Percentiles rank a stretch among this genome's conserved stretches.
Evolutionary conservation across 257 asterid genomes (phyloP).

Genomic region (Fraxinus excelsior): DNA sequence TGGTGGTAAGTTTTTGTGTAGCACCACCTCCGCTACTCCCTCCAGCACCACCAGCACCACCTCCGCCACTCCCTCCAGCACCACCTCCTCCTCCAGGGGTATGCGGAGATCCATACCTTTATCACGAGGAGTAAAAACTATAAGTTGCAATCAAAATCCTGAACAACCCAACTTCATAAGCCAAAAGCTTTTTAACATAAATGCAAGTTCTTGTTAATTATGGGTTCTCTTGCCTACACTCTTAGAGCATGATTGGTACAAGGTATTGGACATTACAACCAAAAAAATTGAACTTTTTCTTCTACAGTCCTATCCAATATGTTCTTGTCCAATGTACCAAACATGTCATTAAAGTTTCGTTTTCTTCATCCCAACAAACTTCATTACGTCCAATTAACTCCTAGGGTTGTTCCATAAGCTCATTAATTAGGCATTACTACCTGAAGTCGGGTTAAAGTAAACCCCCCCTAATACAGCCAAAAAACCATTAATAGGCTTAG

Average conservation of each 20-base stretch:
- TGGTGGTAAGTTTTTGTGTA: constrained; percentile 61
- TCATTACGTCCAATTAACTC: neutral
- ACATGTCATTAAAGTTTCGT: neutral
- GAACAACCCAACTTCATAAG: neutral
- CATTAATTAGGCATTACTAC: constrained; percentile 14
- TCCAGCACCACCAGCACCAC: no score
- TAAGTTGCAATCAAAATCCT: constrained; percentile 12
- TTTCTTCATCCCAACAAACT: neutral
- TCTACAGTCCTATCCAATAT: neutral
- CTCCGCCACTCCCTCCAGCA: no score
- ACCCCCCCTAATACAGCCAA: constrained; percentile 16
- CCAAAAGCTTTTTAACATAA: neutral
- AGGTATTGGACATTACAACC: neutral
- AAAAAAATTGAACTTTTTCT: neutral
- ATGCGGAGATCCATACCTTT: constrained; percentile 67
- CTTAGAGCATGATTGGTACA: neutral
- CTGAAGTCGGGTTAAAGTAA: constrained; percentile 14
- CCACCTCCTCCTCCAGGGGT: constrained; percentile 45
- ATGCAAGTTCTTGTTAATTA: constrained; percentile 2
- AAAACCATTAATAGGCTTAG: constrained; percentile 3
- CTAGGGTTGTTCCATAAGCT: constrained; percentile 8
- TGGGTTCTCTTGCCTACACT: constrained; percentile 10
- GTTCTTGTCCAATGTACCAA: neutral
- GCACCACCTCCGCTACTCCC: no score
- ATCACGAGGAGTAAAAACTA: constrained; percentile 10